These are phyloP conservation scores for Lasiodiplodia gonubiensis DNA, from an alignment of 2,329 filamentous ascomycete species.

Conservation along the genomic window DNA sequence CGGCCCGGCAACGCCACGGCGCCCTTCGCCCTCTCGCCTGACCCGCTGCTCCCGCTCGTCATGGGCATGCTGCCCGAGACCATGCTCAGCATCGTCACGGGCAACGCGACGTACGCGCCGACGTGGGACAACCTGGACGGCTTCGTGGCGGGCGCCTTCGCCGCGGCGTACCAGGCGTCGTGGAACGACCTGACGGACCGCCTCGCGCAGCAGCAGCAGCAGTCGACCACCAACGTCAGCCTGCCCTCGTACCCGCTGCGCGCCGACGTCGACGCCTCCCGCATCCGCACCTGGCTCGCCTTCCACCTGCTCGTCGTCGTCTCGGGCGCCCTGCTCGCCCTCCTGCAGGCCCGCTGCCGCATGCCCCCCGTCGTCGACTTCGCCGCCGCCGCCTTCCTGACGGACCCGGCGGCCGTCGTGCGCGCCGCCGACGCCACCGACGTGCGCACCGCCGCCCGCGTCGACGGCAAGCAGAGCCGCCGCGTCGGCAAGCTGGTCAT, in stretches of 20 bases:
- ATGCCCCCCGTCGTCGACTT: conserved; percentile 2
- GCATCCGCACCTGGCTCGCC: conserved; percentile 10
- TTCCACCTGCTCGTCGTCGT: conserved; percentile 14
- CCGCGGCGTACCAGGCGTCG: conserved; percentile 12
- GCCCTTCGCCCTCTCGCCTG: not conserved
- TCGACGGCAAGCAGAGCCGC: not conserved
- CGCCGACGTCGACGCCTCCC: not conserved
- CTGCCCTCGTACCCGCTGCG: not conserved
- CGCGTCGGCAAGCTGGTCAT: conserved; percentile 3
- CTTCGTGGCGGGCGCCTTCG: conserved; percentile 14
- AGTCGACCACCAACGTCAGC: conserved; percentile 1
- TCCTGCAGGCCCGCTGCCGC: conserved; percentile 1
- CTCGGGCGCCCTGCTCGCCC: not conserved
- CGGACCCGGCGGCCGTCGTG: not conserved
- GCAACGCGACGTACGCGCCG: conserved; percentile 22
- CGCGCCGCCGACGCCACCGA: conserved; percentile 2
- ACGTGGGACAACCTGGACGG: conserved; percentile 7
- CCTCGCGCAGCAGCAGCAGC: not conserved
- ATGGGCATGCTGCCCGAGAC: conserved; percentile 24
- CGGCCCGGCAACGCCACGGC: conserved; percentile 3
- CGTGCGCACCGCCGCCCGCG: not conserved
- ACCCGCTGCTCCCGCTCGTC: not conserved
- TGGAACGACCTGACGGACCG: conserved; percentile 26
- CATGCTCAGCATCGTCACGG: conserved; percentile 20
- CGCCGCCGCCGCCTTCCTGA: conserved; percentile 3